phyloP scores from a whole-genome alignment of 2,329 filamentous ascomycete species.

The Dothideomycetes sp. region DNA sequence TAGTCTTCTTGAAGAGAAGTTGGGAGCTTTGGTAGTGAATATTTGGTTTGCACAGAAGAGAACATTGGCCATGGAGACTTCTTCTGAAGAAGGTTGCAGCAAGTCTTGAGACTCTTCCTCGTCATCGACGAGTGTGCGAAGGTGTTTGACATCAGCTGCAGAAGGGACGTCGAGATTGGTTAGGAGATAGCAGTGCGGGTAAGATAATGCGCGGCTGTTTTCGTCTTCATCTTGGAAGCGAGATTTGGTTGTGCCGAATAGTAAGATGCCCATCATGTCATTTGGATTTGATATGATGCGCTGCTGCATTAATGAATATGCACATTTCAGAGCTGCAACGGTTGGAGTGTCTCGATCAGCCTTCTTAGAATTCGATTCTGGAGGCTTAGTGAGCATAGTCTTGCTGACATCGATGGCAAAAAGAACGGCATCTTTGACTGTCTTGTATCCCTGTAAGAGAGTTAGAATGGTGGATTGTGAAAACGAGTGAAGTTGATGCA shows the following conservation, averaged over 20 bases:
- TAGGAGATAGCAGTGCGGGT: slow-evolving; percentile 87
- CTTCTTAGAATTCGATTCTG: slow-evolving; percentile 52
- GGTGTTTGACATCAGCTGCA: slow-evolving; percentile 71
- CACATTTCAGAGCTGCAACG: slow-evolving; percentile 81
- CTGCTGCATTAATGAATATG: slow-evolving; percentile 92
- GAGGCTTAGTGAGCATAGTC: slow-evolving; percentile 68
- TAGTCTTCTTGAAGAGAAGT: slow-evolving; percentile 83
- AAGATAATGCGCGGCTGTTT: slow-evolving; percentile 48
- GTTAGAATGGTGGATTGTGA: slow-evolving; percentile 1
- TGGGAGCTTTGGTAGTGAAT: slow-evolving; percentile 88
- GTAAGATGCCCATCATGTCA: slow-evolving; percentile 91
- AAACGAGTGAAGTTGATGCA: neutral
- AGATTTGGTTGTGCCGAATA: slow-evolving; percentile 82
- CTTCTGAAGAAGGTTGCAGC: slow-evolving; percentile 56
- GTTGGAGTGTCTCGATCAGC: slow-evolving; percentile 67
- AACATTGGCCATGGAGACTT: slow-evolving; percentile 74
- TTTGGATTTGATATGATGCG: slow-evolving; percentile 93
- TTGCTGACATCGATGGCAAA: slow-evolving; percentile 86
- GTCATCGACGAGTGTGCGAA: slow-evolving; percentile 68
- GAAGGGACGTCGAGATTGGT: slow-evolving; percentile 80
- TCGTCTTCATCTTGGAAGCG: slow-evolving; percentile 62
- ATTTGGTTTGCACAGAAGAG: slow-evolving; percentile 94
- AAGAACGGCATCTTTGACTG: slow-evolving; percentile 93
- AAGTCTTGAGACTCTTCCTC: slow-evolving; percentile 61
- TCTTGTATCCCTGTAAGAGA: slow-evolving; percentile 66